Evolutionary conservation across 1,284 basidiomycete genomes (phyloP), one percentile per base, ranked within the genome.

Genomic region (Mycena sp.): DNA sequence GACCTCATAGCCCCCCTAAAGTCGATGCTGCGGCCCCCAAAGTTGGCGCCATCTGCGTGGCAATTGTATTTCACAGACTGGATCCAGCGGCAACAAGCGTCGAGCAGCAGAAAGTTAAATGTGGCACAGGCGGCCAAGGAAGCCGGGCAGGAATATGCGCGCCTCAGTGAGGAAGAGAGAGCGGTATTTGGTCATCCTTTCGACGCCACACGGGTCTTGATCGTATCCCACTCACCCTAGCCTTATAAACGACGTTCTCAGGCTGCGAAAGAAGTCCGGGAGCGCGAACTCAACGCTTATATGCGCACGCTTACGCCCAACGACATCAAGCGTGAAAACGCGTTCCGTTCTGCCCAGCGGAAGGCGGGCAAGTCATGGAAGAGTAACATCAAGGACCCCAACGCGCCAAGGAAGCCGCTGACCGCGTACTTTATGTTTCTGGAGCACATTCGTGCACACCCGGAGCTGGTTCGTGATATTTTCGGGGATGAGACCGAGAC

Each of bases 1-100:
- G 55, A 73, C 67, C 63, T 41, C 57, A 61, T 73, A 83, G 83
- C 78, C 73, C 88, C 86, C 52, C 76, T 83, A 67, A 91, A 89
- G 77, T 90, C 91, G 54, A 76, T 85, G 26, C 83, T 98, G 61
- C 90, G 91, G 63, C 95, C 94, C 32, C 96, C 96, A 45, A 96
- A 96, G 80, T 87, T 96, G 72, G 94, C 96, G 14, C 95, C 94
- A 6, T 96, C 94, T 6, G 94, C 95, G 44, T 98, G 96, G 96
- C 96, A 98, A 78, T 86, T 98, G 55, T 98, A 95, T 81, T 98
- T 98, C 78, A 95, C 94, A 38, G 95, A 98, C 76, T 96, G 95
- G 88, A 94, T 98, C 69, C 90, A 93, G 77, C 87, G 90, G 73
- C 94, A 95, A 76, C 95, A 96, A 80, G 87, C 88, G 68, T 84